Evolutionary conservation across 1,284 basidiomycete genomes (phyloP), one percentile per base, ranked within the genome.

Genomic region (Chondrostereum purpureum): DNA sequence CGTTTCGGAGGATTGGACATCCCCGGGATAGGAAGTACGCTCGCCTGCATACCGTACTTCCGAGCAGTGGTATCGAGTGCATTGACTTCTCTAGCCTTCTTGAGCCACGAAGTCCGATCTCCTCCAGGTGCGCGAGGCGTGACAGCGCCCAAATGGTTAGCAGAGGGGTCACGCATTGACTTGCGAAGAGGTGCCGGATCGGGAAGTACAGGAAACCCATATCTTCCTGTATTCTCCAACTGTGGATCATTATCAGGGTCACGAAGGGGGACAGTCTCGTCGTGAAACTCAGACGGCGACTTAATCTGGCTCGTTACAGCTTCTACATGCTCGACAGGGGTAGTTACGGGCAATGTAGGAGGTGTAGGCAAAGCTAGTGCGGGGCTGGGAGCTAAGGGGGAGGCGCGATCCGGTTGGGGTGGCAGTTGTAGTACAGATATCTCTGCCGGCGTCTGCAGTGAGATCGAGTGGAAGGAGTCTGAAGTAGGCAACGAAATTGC

Each of bases 51-150:
- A 44, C 54, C 64, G 3, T 63, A 51, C 40, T 73, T 72, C 55
- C 72, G 76, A 3, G 57, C 59, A 11, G 69, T 68, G 23, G 64
- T 68, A 53, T 85, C 85, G 55, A 81, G 60, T 3, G 83, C 82
- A 53, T 87, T 88, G 17, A 73, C 80, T 57, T 88, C 85, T 35
- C 84, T 72, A 11, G 80, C 83, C 54, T 84, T 86, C 58, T 75
- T 77, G 45, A 89, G 59, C 86, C 87, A 88, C 1, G 86, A 89
- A 11, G 83, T 80, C 19, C 86, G 76, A 54, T 84, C 85, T 3
- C 74, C 75, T 10, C 64, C 68, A 14, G 62, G 50, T 37, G 66
- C 63, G 4, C 75, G 71, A 41, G 71, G 72, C 1, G 73, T 70
- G 20, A 61, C 58, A 37, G 61, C 59, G n/a, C 60, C 64, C 4